Evolutionary conservation across 768 basidiomycete species (phyloP), one percentile per base, ranked within the genome.

Genomic region (Leucocoprinus sp.): DNA sequence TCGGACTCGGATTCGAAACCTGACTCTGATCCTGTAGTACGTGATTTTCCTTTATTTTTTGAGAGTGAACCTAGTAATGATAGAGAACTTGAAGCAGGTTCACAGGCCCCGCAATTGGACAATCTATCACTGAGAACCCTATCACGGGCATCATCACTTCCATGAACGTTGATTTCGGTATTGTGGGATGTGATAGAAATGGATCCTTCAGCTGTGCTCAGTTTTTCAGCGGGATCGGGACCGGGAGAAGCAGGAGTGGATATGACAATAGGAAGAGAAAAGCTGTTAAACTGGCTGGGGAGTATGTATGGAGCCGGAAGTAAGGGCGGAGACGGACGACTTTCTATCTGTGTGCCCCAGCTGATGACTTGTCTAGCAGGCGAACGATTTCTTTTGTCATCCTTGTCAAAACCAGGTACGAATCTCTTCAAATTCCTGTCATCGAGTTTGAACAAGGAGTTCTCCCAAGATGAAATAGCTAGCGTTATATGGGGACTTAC

Each of bases 351-450:
- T 7, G 31, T 31, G 3, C 31, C 31, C 31, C 31, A 31, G 5
- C n/a, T n/a, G n/a, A n/a, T n/a, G n/a, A n/a, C n/a, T 17, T 19
- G 27, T n/a, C 8, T 21, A 8, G 21, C 39, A n/a, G n/a, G 4
- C 15, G 6, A 2, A 11, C n/a, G 22, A 18, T 21, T 36, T n/a
- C 6, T 27, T 17, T 38, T 40, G 11, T 47, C 45, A 19, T 34
- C 31, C 22, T 4, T 18, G n/a, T 8, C 29, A 15, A 8, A 14
- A 8, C 40, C 33, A 19, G 46, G 40, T 2, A 36, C 22, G 15
- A 48, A 48, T 26, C 46, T 48, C 46, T 15, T 37, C 31, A 48
- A n/a, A 1, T 41, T 31, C 17, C 28, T 48, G 36, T 48, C 46
- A 17, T 48, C 40, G 5, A 48, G 41, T 12, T 39, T 35, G 11